Conservation (phyloP, 768 basidiomycete genomes). For the Russula earlei region DNA sequence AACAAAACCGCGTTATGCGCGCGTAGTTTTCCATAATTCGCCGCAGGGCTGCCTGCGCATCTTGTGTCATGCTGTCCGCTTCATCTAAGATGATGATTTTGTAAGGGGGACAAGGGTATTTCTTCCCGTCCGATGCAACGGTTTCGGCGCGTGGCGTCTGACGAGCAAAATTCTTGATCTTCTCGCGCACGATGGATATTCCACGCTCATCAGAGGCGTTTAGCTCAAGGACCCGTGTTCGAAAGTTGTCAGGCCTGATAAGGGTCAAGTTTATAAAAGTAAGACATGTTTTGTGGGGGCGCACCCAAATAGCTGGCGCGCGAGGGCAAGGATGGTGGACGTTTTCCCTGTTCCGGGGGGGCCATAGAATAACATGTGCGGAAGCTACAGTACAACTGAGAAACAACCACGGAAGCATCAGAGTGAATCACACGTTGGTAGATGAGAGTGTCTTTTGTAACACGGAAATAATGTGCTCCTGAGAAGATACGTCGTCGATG, state of each 20-base stretch:
- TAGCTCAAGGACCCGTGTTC: slow-evolving; percentile 86
- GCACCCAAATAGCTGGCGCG: slow-evolving; percentile 91
- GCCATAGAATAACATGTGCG: slow-evolving; percentile 99
- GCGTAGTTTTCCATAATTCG: slow-evolving; percentile 99
- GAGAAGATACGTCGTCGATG: slow-evolving; percentile 94
- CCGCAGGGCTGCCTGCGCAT: slow-evolving; percentile 91
- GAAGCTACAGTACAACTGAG: slow-evolving; percentile 49
- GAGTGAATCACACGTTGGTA: slow-evolving; percentile 61
- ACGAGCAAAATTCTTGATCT: slow-evolving; percentile 96
- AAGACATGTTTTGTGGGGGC: slow-evolving; percentile 17
- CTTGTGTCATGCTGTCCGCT: slow-evolving; percentile 99
- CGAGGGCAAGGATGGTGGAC: slow-evolving; percentile 89
- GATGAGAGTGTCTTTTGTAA: slow-evolving; percentile 84
- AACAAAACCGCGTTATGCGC: slow-evolving; percentile 92
- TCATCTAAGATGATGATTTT: slow-evolving; percentile 99
- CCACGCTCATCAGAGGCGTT: slow-evolving; percentile 99
- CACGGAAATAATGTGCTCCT: slow-evolving; percentile 93
- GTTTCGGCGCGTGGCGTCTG: slow-evolving; percentile 80
- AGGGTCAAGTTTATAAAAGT: neutral
- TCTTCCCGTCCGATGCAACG: slow-evolving; percentile 62
- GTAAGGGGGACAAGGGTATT: slow-evolving; percentile 94
- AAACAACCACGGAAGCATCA: neutral
- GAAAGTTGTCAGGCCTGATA: slow-evolving; percentile 84
- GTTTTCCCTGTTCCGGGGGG: slow-evolving; percentile 99
- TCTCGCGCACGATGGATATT: slow-evolving; percentile 93